These are phyloP conservation scores for Rutstroemia sp. DNA, from an alignment of 2,329 filamentous ascomycete species.

Conservation along the genomic window DNA sequence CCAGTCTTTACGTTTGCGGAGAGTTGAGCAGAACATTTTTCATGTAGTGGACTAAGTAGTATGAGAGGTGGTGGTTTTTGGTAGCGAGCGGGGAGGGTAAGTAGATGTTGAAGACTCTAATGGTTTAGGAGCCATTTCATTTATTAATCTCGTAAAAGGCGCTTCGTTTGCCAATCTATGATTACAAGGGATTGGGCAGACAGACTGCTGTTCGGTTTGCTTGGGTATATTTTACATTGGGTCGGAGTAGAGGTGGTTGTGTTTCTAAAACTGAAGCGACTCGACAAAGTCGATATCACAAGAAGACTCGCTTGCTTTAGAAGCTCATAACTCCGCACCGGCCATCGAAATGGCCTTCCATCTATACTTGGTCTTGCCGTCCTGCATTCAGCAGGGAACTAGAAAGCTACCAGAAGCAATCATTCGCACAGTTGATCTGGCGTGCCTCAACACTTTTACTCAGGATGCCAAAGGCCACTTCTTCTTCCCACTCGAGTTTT, in stretches of 20 bases:
- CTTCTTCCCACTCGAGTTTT: slow-evolving; percentile 21
- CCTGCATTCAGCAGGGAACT: neutral
- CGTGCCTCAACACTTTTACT: neutral
- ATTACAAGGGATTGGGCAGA: too few species aligned
- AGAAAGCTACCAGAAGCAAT: neutral
- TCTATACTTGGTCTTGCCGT: neutral
- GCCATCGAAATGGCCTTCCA: neutral
- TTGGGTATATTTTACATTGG: too few species aligned
- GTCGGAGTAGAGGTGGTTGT: too few species aligned
- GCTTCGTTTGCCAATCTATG: too few species aligned
- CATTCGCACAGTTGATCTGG: neutral
- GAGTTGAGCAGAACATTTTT: slow-evolving; percentile 29
- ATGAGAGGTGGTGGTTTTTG: neutral
- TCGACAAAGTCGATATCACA: too few species aligned
- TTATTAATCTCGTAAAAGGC: too few species aligned
- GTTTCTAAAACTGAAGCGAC: too few species aligned
- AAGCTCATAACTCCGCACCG: too few species aligned
- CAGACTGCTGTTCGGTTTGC: too few species aligned
- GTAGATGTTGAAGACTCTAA: neutral
- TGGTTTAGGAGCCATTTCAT: too few species aligned
- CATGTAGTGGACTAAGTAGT: neutral
- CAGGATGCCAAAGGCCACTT: slow-evolving; percentile 14
- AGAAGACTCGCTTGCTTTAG: too few species aligned
- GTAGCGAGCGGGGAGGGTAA: neutral
- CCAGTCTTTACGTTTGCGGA: slow-evolving; percentile 28